Percentiles rank a stretch among this genome's conserved stretches.
These are phyloP conservation scores for Adiantum capillusveneris DNA, from an alignment of 75 land plant species.

Conservation along the genomic window DNA sequence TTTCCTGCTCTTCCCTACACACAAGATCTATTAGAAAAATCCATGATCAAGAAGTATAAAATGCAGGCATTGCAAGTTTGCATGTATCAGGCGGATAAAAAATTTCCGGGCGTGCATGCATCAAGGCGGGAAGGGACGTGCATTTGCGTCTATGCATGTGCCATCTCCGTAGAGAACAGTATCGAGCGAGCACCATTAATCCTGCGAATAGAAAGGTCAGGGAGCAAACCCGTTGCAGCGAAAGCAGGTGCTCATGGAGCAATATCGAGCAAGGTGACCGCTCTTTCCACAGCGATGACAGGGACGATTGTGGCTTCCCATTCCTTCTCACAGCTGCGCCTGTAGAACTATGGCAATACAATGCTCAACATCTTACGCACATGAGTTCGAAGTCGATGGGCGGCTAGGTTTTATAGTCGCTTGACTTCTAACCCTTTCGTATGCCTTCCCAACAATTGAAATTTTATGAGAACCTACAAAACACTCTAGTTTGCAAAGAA, in stretches of 20 bases:
- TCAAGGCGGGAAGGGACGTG: not conserved
- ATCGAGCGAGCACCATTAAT: not conserved
- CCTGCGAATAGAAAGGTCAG: not conserved
- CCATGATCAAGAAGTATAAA: not conserved
- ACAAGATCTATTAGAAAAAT: not conserved
- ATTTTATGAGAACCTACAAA: no score
- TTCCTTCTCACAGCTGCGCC: not conserved
- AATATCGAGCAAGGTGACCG: slow-evolving; percentile 14
- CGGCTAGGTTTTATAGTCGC: no score
- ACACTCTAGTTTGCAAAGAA: no score
- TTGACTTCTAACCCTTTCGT: no score
- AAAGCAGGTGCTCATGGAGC: slow-evolving; percentile 15
- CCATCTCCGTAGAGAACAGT: not conserved
- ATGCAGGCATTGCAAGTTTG: no score
- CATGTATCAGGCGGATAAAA: not conserved
- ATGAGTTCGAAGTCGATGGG: no score
- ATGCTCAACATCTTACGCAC: no score
- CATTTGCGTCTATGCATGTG: not conserved
- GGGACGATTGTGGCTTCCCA: slow-evolving; percentile 12
- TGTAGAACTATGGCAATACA: no score
- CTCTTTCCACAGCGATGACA: slow-evolving; percentile 13
- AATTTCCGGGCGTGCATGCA: not conserved
- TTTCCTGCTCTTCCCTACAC: slow-evolving; percentile 11
- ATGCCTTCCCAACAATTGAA: no score
- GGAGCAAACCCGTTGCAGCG: slow-evolving; percentile 16